Conservation (phyloP, 2,329 filamentous ascomycete genomes). For the Biscogniauxia sp. region DNA sequence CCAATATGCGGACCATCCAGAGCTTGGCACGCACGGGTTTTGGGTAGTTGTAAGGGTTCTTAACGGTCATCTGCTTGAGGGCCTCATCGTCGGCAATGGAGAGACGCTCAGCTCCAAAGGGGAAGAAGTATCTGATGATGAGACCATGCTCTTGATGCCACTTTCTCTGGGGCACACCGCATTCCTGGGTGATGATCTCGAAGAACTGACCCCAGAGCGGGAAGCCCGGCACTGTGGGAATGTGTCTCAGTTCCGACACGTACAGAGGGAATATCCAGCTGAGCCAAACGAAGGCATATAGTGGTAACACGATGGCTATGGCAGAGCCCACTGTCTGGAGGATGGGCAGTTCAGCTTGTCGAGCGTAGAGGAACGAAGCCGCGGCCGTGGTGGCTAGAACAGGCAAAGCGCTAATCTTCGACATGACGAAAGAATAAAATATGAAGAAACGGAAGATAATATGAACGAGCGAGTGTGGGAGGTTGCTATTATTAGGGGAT, state of each 20-base stretch:
- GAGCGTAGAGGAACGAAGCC: conserved; percentile 24
- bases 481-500: background rate
- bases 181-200: conserved; percentile 40
- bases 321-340: conserved; percentile 16
- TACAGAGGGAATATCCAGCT: conserved; percentile 41
- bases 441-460: conserved; percentile 1
- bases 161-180: conserved; percentile 39
- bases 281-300: conserved; percentile 34
- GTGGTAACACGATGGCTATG: conserved; percentile 19
- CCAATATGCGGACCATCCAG: conserved; percentile 44
- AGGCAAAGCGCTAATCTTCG: conserved; percentile 24
- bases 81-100: conserved; percentile 43
- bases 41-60: conserved; percentile 40
- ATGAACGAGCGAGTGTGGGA: background rate
- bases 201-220: conserved; percentile 44
- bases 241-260: conserved; percentile 40
- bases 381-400: conserved; percentile 25
- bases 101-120: conserved; percentile 42
- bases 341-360: conserved; percentile 23
- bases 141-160: conserved; percentile 42
- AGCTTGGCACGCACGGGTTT: conserved; percentile 37
- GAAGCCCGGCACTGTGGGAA: conserved; percentile 41
- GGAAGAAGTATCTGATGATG: conserved; percentile 46
- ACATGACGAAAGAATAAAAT: conserved; percentile 13
- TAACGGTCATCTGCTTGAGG: conserved; percentile 43